phyloP scores from a whole-genome alignment of 352 stramenopile species.

The Phytophthora fragariae region DNA sequence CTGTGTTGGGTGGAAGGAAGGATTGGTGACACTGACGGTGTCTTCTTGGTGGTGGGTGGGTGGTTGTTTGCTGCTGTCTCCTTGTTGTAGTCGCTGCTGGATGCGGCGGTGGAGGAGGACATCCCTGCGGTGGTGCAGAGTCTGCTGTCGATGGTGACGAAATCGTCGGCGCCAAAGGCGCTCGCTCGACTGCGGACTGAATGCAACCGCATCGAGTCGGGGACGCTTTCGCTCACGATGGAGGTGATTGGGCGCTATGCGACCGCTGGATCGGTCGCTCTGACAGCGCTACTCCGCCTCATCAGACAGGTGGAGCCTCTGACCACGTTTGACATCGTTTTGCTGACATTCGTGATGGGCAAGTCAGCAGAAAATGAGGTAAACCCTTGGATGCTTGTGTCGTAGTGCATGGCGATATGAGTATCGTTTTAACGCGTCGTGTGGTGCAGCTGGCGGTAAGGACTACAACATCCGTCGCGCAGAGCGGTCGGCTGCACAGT shows the following conservation, averaged over 20 bases:
- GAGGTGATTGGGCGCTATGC: conserved; percentile 75
- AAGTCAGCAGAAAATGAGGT: conserved; percentile 74
- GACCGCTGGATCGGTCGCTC: conserved; percentile 52
- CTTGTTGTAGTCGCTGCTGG: conserved; percentile 59
- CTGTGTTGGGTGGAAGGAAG: neutral
- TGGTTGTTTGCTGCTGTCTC: neutral
- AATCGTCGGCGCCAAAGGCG: conserved; percentile 53
- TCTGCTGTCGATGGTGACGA: conserved; percentile 76
- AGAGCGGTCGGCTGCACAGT: conserved; percentile 46
- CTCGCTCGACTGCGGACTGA: conserved; percentile 62
- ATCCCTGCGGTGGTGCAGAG: conserved; percentile 82
- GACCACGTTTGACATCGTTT: conserved; percentile 67
- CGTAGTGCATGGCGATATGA: neutral
- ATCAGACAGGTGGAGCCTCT: conserved; percentile 57
- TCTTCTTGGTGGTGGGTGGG: neutral
- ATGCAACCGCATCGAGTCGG: conserved; percentile 63
- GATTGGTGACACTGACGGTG: neutral
- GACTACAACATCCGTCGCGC: conserved; percentile 47
- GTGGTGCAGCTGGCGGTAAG: conserved; percentile 49
- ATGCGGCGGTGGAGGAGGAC: conserved; percentile 80
- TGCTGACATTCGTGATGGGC: conserved; percentile 69
- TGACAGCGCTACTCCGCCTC: conserved; percentile 56
- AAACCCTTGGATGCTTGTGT: neutral
- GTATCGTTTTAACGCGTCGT: conserved; percentile 1
- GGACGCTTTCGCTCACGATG: conserved; percentile 63